Evolutionary conservation across 1,284 basidiomycete genomes (phyloP).

Genomic region (Microbotryomycetes sp.): DNA sequence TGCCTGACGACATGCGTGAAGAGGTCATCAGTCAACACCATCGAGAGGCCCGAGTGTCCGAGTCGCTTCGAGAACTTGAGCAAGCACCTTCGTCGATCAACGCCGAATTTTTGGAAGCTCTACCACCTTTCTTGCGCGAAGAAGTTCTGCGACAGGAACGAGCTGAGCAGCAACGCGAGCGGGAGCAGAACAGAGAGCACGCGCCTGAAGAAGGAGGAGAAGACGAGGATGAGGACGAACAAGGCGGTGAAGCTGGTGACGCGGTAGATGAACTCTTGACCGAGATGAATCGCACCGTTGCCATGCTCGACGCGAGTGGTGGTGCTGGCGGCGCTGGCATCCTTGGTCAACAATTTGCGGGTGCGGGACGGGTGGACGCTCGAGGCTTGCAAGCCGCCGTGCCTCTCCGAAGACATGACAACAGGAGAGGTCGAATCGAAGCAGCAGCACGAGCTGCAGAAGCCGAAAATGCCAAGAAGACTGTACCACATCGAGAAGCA

Average conservation of each 20-base stretch:
- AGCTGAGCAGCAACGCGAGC: constrained; percentile 55
- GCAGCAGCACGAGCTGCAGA: neutral
- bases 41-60: constrained; percentile 60
- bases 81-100: constrained; percentile 74
- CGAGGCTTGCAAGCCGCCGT: constrained; percentile 34
- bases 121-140: constrained; percentile 91
- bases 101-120: constrained; percentile 87
- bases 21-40: constrained; percentile 97
- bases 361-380: neutral
- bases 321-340: neutral
- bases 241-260: constrained; percentile 10
- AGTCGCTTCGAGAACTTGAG: constrained; percentile 5
- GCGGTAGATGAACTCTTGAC: too few relatives aligned
- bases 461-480: constrained; percentile 13
- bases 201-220: constrained; percentile 28
- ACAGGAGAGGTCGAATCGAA: neutral
- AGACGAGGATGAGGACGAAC: constrained; percentile 7
- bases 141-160: constrained; percentile 95
- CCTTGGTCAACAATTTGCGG: neutral
- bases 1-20: constrained; percentile 98
- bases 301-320: neutral
- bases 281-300: neutral
- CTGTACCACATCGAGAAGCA: constrained; percentile 54
- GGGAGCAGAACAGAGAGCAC: constrained; percentile 26
- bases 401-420: too few relatives aligned